Percentiles rank a stretch among this genome's conserved stretches.
Conservation (phyloP, 2,329 filamentous ascomycete species). For the Stagonosporopsis cucurbitacearum region DNA sequence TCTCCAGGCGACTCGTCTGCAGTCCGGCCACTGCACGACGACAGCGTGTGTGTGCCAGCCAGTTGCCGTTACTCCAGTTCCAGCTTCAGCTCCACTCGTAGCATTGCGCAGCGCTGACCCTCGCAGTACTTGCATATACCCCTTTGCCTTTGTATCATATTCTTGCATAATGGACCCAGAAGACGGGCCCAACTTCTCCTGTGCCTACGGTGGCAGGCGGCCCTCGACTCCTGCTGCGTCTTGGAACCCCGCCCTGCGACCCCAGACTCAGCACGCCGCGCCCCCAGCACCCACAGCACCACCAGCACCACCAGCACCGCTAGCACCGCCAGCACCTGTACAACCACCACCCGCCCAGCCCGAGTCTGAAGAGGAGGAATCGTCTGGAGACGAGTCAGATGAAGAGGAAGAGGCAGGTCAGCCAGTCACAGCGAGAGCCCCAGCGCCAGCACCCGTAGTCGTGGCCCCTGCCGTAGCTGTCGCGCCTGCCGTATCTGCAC, state of each 20-base stretch:
- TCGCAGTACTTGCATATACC: constrained; percentile 46
- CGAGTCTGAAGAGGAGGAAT: constrained; percentile 24
- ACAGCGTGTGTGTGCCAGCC: too few species aligned
- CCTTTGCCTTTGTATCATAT: constrained; percentile 34
- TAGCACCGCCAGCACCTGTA: not conserved
- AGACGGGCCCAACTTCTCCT: constrained; percentile 50
- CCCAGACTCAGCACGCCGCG: constrained; percentile 24
- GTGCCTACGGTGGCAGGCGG: constrained; percentile 43
- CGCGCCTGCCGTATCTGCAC: too few species aligned
- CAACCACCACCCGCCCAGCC: constrained; percentile 15
- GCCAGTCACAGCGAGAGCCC: constrained; percentile 9
- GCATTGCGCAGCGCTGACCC: constrained; percentile 30
- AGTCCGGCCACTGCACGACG: too few species aligned
- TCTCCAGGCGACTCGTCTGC: too few species aligned
- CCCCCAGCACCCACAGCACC: not conserved
- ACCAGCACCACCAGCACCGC: not conserved
- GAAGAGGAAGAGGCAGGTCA: constrained; percentile 6
- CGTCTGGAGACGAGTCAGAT: constrained; percentile 7
- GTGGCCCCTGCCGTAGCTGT: not conserved
- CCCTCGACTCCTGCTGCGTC: constrained; percentile 40
- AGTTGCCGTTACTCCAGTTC: too few species aligned
- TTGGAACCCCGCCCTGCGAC: constrained; percentile 64
- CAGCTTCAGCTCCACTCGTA: not conserved
- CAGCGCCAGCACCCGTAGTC: not conserved
- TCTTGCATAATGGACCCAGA: constrained; percentile 44